Evolutionary conservation across 2,329 filamentous ascomycete species (phyloP).

Genomic region (Podosphaera fusca): DNA sequence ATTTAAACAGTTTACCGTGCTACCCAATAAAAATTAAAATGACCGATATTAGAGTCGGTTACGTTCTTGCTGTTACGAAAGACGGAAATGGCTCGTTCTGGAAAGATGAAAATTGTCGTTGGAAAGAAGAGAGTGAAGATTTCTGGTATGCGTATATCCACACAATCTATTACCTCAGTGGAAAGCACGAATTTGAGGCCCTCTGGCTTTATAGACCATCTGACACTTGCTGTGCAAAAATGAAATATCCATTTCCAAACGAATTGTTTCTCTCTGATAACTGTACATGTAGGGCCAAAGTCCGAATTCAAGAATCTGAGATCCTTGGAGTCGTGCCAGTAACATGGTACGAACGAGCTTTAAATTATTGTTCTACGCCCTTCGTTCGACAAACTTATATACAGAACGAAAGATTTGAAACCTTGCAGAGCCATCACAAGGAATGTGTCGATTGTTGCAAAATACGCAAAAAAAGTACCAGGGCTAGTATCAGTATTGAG

Average conservation of each 20-base stretch:
- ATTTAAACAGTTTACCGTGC: too few species aligned
- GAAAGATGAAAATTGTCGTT: constrained; percentile 25
- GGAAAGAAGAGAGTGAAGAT: constrained; percentile 20
- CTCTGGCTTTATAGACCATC: constrained; percentile 52
- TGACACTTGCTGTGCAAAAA: constrained; percentile 45
- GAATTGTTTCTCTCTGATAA: constrained; percentile 60
- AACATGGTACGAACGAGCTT: too few species aligned
- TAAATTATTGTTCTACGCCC: too few species aligned
- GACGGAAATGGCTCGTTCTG: constrained; percentile 28
- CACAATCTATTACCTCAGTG: constrained; percentile 20
- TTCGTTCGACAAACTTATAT: too few species aligned
- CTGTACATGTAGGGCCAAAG: not conserved
- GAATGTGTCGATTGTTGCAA: too few species aligned
- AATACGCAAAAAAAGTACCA: too few species aligned
- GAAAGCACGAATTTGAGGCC: constrained; percentile 30
- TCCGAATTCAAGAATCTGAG: too few species aligned
- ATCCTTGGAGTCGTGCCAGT: too few species aligned
- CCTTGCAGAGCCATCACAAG: too few species aligned
- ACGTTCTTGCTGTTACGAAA: constrained; percentile 24
- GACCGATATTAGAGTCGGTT: constrained; percentile 20
- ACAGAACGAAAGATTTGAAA: too few species aligned
- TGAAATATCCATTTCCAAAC: constrained; percentile 45
- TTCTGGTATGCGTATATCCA: constrained; percentile 54
- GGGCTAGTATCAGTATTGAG: too few species aligned
- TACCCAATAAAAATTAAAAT: too few species aligned